Evolutionary conservation across 768 basidiomycete species (phyloP).

Genomic region (Mycena capillaripes): DNA sequence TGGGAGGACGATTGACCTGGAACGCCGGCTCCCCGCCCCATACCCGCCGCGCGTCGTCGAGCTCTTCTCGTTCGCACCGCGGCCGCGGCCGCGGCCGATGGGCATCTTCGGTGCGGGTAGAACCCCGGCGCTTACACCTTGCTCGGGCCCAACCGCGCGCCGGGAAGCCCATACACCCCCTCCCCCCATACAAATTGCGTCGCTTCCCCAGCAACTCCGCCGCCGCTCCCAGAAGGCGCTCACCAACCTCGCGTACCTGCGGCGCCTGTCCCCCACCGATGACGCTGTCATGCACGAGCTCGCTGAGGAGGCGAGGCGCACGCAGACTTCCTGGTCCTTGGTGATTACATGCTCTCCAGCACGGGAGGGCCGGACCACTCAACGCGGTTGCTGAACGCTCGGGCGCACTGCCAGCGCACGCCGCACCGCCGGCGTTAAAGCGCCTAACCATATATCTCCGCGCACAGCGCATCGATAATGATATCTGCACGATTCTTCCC

Average conservation of each 20-base stretch:
- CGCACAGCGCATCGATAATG: no score
- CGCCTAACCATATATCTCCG: no score
- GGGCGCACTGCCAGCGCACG: no score
- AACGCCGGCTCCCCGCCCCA: conserved; percentile 57
- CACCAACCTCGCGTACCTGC: conserved; percentile 74
- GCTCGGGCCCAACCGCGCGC: conserved; percentile 62
- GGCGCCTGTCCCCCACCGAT: conserved; percentile 58
- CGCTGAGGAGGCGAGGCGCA: conserved; percentile 77
- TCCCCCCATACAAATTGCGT: conserved; percentile 51
- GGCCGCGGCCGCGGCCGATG: no score
- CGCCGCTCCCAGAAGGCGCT: conserved; percentile 69
- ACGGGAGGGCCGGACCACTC: no score
- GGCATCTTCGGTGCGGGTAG: conserved; percentile 49
- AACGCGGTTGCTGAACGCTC: no score
- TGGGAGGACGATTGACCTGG: neutral
- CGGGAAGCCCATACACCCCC: no score
- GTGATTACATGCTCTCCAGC: conserved; percentile 8
- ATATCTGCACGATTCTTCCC: no score
- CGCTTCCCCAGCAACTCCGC: conserved; percentile 50
- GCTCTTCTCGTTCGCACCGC: conserved; percentile 49
- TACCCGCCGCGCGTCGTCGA: conserved; percentile 59
- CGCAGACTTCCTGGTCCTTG: conserved; percentile 72
- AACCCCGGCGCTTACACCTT: conserved; percentile 71
- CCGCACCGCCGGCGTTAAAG: no score
- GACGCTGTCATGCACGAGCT: conserved; percentile 70